These are phyloP conservation scores for Phytophthora sojae DNA, from an alignment of 352 stramenopile species.

Conservation along the genomic window DNA sequence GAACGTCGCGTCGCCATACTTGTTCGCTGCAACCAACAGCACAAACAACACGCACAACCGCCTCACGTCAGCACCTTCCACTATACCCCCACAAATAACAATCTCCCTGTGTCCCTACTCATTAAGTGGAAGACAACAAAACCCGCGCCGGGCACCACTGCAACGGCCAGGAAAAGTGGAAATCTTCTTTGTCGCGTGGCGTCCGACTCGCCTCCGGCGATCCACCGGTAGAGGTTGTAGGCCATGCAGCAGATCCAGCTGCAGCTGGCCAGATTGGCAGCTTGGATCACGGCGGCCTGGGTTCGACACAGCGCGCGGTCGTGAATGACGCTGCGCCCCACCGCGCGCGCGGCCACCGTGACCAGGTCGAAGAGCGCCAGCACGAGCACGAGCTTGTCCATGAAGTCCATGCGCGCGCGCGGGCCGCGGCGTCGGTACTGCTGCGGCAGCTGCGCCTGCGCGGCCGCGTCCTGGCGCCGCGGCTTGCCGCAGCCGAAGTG, in stretches of 20 bases:
- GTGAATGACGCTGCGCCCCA: slow-evolving; percentile 58
- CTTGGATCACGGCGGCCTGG: slow-evolving; percentile 70
- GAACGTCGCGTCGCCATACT: slow-evolving; percentile 83
- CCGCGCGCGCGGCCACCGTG: slow-evolving; percentile 57
- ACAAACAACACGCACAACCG: slow-evolving; percentile 4
- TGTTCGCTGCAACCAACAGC: slow-evolving; percentile 41
- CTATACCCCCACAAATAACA: not conserved
- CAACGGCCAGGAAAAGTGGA: slow-evolving; percentile 56
- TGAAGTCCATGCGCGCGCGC: slow-evolving; percentile 62
- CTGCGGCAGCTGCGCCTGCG: slow-evolving; percentile 10
- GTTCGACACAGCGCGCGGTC: slow-evolving; percentile 54
- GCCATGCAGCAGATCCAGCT: slow-evolving; percentile 83
- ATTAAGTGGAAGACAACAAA: slow-evolving; percentile 67
- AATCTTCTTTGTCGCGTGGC: slow-evolving; percentile 71
- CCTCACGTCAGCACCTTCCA: not conserved
- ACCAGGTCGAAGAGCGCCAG: slow-evolving; percentile 76
- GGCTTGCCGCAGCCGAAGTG: slow-evolving; percentile 57
- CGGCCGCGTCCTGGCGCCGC: slow-evolving; percentile 2
- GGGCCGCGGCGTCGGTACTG: slow-evolving; percentile 18
- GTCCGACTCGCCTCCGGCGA: slow-evolving; percentile 74
- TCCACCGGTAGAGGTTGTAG: slow-evolving; percentile 87
- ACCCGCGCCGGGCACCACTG: slow-evolving; percentile 56
- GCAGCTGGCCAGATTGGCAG: slow-evolving; percentile 60
- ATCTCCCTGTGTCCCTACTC: slow-evolving; percentile 31
- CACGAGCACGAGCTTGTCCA: slow-evolving; percentile 72